Percentiles rank a stretch among this genome's conserved stretches.
These are phyloP conservation scores for Penicillium sp. DNA, from an alignment of 2,329 filamentous ascomycete species.

Conservation along the genomic window DNA sequence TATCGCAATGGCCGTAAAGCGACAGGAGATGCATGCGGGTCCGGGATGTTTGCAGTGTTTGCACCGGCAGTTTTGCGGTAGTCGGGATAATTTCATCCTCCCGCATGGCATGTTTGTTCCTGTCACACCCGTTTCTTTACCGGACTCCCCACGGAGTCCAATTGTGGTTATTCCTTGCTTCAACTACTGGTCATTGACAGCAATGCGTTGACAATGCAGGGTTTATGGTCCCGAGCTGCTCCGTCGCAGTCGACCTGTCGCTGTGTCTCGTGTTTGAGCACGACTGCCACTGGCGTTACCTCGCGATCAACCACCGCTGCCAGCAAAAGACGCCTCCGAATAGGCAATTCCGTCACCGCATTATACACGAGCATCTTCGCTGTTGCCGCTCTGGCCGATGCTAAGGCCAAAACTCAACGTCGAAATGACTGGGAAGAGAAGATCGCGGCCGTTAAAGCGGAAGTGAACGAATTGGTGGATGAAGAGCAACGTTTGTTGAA, in stretches of 20 bases:
- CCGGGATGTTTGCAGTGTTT: slow-evolving; percentile 42
- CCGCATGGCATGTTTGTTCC: slow-evolving; percentile 8
- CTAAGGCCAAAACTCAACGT: slow-evolving; percentile 39
- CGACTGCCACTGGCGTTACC: slow-evolving; percentile 34
- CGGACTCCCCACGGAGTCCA: slow-evolving; percentile 18
- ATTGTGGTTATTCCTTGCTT: slow-evolving; percentile 2
- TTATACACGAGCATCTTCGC: slow-evolving; percentile 47
- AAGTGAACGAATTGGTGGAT: slow-evolving; percentile 40
- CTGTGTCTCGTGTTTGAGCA: slow-evolving; percentile 43
- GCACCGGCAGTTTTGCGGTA: slow-evolving; percentile 24
- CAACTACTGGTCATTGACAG: slow-evolving; percentile 7
- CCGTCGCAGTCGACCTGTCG: slow-evolving; percentile 40
- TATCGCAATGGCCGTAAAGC: not conserved
- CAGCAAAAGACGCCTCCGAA: slow-evolving; percentile 38
- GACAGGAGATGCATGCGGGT: slow-evolving; percentile 11
- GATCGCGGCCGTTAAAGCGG: slow-evolving; percentile 44
- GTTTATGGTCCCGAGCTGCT: slow-evolving; percentile 44
- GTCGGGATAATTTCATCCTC: slow-evolving; percentile 16
- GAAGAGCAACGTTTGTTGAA: slow-evolving; percentile 40
- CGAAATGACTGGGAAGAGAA: slow-evolving; percentile 43
- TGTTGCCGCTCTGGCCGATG: slow-evolving; percentile 42
- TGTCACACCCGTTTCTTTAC: slow-evolving; percentile 7
- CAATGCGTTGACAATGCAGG: slow-evolving; percentile 45
- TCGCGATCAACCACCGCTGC: slow-evolving; percentile 37
- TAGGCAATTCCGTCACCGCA: slow-evolving; percentile 45